Conservation (phyloP, 495 filamentous ascomycete species). For the Neurospora sp. region DNA sequence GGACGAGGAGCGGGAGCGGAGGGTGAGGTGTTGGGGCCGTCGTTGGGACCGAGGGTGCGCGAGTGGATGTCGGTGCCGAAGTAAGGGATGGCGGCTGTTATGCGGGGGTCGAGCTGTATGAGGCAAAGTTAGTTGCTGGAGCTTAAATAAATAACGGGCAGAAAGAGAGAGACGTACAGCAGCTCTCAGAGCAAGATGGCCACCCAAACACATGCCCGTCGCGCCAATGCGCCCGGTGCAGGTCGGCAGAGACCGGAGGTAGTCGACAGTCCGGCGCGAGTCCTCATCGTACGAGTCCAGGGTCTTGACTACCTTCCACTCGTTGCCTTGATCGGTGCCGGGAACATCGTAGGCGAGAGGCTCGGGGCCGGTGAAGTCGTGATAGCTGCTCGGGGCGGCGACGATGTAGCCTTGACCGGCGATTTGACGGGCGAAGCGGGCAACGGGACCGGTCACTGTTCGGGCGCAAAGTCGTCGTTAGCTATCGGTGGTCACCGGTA, state of each 20-base stretch:
- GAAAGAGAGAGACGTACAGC: conserved; percentile 30
- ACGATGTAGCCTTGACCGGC: conserved; percentile 91
- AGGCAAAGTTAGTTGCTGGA: background rate
- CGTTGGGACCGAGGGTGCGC: conserved; percentile 53
- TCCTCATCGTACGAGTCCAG: conserved; percentile 86
- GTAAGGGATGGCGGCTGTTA: conserved; percentile 72
- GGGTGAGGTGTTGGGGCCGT: conserved; percentile 20
- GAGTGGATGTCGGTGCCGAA: conserved; percentile 90
- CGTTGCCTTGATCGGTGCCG: conserved; percentile 81
- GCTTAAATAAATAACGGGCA: background rate
- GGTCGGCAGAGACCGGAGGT: conserved; percentile 62
- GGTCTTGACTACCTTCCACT: conserved; percentile 79
- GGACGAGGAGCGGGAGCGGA: conserved; percentile 13
- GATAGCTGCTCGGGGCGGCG: conserved; percentile 81
- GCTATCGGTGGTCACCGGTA: background rate
- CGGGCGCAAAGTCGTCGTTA: background rate
- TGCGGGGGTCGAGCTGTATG: conserved; percentile 53
- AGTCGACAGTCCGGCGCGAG: conserved; percentile 58
- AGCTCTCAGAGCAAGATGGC: conserved; percentile 79
- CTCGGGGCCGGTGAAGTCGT: conserved; percentile 84
- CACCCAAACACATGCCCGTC: conserved; percentile 94
- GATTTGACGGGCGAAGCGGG: conserved; percentile 85
- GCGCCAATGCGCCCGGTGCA: conserved; percentile 79
- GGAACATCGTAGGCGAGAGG: conserved; percentile 76
- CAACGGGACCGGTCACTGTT: conserved; percentile 82